phyloP scores from a whole-genome alignment of 768 basidiomycete species.

The Russula earlei region DNA sequence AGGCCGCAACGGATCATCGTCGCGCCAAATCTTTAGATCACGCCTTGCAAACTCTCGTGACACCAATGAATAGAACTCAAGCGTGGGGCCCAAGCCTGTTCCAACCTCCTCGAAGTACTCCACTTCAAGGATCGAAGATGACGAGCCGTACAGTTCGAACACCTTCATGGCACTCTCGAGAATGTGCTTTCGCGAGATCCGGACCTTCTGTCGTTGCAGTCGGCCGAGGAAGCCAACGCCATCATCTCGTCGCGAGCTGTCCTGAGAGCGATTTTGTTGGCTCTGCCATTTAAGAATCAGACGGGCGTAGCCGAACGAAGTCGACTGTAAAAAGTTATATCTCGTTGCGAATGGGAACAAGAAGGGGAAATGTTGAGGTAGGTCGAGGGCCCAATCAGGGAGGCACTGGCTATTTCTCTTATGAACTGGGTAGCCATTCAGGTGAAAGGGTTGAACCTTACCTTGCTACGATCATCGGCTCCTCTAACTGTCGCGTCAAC shows the following conservation, averaged over 20 bases:
- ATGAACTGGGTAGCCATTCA: not conserved
- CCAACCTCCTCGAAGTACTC: conserved; percentile 99
- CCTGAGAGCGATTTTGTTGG: conserved; percentile 71
- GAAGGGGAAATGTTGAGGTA: conserved; percentile 96
- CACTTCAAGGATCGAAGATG: conserved; percentile 88
- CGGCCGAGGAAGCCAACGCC: conserved; percentile 88
- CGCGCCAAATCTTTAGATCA: conserved; percentile 86
- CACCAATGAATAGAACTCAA: conserved; percentile 97
- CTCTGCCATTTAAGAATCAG: conserved; percentile 93
- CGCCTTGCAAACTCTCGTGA: conserved; percentile 90
- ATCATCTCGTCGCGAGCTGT: conserved; percentile 76
- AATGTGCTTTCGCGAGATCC: conserved; percentile 90
- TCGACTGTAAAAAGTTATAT: conserved; percentile 94
- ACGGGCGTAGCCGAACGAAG: conserved; percentile 94
- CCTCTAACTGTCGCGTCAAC: conserved; percentile 92
- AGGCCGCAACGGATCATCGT: conserved; percentile 54
- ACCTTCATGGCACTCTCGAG: conserved; percentile 95
- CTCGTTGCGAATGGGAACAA: conserved; percentile 98
- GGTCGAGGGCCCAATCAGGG: conserved; percentile 94
- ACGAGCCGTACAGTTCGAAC: conserved; percentile 92
- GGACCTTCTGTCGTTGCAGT: conserved; percentile 90
- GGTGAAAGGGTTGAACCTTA: conserved; percentile 27
- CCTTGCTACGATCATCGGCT: conserved; percentile 99
- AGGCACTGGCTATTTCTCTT: conserved; percentile 64
- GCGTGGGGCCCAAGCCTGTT: conserved; percentile 91